Percentiles rank a stretch among this genome's conserved stretches.
Evolutionary conservation across 1,139 yeast species (phyloP).

Genomic region (Magnusiomyces suaveolens): DNA sequence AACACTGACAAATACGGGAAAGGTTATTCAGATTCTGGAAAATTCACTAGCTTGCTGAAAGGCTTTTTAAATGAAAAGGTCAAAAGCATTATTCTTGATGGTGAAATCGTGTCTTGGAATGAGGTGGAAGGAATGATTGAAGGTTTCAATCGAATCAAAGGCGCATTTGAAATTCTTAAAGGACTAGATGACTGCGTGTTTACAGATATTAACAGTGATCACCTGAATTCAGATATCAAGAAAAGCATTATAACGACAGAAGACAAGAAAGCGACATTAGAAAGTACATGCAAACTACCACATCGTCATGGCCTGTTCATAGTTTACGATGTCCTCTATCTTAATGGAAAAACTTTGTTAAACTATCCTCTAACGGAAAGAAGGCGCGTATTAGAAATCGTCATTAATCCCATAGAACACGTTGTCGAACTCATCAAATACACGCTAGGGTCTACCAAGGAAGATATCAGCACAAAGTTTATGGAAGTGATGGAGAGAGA

Average conservation of each 20-base stretch:
- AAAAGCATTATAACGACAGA: no score
- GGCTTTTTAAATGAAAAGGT: constrained; percentile 41
- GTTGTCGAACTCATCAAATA: constrained; percentile 49
- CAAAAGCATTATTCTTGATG: constrained; percentile 54
- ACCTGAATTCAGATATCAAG: no score
- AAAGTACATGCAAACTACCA: neutral
- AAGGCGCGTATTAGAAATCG: constrained; percentile 40
- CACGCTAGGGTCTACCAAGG: constrained; percentile 35
- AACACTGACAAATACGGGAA: constrained; percentile 67
- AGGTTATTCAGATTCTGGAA: constrained; percentile 42
- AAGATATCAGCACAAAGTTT: constrained; percentile 45
- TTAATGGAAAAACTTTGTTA: constrained; percentile 57
- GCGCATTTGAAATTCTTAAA: neutral
- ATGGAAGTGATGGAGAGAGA: constrained; percentile 46
- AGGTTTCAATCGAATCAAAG: constrained; percentile 1
- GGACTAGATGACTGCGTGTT: neutral
- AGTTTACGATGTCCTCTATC: constrained; percentile 60
- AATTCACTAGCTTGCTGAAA: constrained; percentile 48
- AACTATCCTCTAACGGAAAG: constrained; percentile 48
- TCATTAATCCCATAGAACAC: constrained; percentile 35
- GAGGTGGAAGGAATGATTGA: constrained; percentile 1
- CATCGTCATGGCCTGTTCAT: constrained; percentile 41
- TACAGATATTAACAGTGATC: neutral
- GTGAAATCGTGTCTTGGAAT: constrained; percentile 91
- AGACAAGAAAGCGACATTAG: neutral